Base-by-base conservation (phyloP, 495 filamentous ascomycete species). In the Penicillium samsonianum region DNA sequence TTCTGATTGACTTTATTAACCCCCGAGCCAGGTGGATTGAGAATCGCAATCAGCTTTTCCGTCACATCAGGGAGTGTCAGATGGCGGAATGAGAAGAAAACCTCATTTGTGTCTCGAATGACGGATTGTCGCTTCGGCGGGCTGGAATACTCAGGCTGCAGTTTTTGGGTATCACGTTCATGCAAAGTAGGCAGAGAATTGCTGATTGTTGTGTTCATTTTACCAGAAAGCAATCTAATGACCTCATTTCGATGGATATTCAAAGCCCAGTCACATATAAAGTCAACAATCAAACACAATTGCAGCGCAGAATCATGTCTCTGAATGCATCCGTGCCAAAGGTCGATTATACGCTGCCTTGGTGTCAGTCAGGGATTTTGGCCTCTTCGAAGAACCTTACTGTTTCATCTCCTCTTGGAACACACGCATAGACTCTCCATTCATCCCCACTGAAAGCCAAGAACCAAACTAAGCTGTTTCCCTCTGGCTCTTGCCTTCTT, bases 221-320 rank as follows among this genome's bases (percentile, higher is more conserved):
- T n/a, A 14, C 35, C 35, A 38, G 35, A 14, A 38, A 38, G 35
- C 35, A 38, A 38, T 38, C 35, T 38, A 38, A 38, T 38, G 9
- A 38, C 16, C 35, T 38, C 35, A 38, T n/a, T 38, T 38, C 35
- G 35, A 38, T 38, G 35, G n/a, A n/a, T 38, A 38, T 38, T 38
- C 35, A 38, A 38, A n/a, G 35, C 35, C 35, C 35, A 38, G 35
- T 38, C 35, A 38, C 35, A 38, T 16, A 38, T 38, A 6, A 38
- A 38, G 35, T 38, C 35, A n/a, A 38, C 35, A 38, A 38, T 38
- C 35, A 38, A n/a, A 38, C 35, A 38, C 35, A 38, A n/a, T 38
- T 38, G 35, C 12, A 38, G 35, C 6, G 35, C 35, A 38, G 35
- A 14, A n/a, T 38, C 35, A 14, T 38, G 35, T n/a, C 35, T 38